Base-by-base conservation (phyloP, 345 rosid genomes). In the Mallotus nudiflorus region DNA sequence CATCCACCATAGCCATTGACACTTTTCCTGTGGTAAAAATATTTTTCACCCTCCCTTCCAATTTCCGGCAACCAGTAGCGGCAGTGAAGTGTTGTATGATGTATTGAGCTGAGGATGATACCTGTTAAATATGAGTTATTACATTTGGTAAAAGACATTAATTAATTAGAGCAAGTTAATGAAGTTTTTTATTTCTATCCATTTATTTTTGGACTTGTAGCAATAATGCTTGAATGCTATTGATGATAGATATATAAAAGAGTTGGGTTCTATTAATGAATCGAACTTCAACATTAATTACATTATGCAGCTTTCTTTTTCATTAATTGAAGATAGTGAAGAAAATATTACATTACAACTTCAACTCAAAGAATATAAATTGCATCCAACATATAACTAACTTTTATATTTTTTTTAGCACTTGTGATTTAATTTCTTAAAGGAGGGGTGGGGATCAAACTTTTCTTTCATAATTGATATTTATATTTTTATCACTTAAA, bases 71-170 rank as follows among this genome's bases (percentile, higher is more conserved):
- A 15, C 99, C 96, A 10, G 99, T 87, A 20, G 99, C 99, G 19
- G 99, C 99, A n/a, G 81, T 80, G 40, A 92, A 95, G 72, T 95
- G 99, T 52, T 92, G 96, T 44, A 95, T 82, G 27, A 95, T 95
- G 85, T 95, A 95, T 65, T 92, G 97, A 29, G 99, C 96, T 18
- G 97, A 86, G 15, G 99, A 95, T 18, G 91, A 92, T n/a, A 90
- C 97, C 97, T 95, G 72, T 33, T 18, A 16, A 60, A 48, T 40
- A 49, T 27, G 62, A n/a, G 15, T 37, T 51, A 66, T 70, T 40
- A 28, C 5, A 13, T 40, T 48, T 18, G 53, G 66, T 19, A 40
- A 11, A n/a, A 37, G 31, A 25, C 13, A 62, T 62, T 39, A 22
- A 62, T 40, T n/a, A 40, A 52, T 52, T 52, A 52, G 37, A 33